Evolutionary conservation across 495 filamentous ascomycete species (phyloP).

Genomic region (Neurospora sp.): DNA sequence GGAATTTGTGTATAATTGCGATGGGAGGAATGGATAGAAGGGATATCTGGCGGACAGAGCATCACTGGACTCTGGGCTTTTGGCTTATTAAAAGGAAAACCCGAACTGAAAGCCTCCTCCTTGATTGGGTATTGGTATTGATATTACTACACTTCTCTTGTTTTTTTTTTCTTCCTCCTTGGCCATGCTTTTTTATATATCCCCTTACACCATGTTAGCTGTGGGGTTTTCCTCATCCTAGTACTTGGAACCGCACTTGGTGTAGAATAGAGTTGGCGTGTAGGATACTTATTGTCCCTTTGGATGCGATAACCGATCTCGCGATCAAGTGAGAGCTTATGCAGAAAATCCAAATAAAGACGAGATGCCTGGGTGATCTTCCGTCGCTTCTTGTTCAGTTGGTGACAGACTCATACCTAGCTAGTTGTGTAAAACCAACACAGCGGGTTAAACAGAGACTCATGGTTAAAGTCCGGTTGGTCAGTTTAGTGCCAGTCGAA

Average conservation of each 20-base stretch:
- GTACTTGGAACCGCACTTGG: not conserved
- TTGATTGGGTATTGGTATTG: not conserved
- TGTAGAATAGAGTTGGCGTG: not conserved
- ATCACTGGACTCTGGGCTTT: not conserved
- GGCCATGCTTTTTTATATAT: not conserved
- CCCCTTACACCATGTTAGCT: not conserved
- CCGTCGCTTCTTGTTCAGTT: too few relatives aligned
- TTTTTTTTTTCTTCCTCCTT: not conserved
- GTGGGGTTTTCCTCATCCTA: not conserved
- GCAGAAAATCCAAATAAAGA: too few relatives aligned
- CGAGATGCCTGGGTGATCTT: not conserved
- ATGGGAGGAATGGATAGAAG: not conserved
- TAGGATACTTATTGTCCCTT: not conserved
- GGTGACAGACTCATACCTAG: too few relatives aligned
- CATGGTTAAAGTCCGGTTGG: too few relatives aligned
- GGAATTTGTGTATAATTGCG: not conserved
- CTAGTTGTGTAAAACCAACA: too few relatives aligned
- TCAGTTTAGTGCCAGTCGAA: too few relatives aligned
- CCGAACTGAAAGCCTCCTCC: not conserved
- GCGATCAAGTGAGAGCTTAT: too few relatives aligned
- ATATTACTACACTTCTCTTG: not conserved
- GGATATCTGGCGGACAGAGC: not conserved
- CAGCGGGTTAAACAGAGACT: too few relatives aligned
- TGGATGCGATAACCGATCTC: too few relatives aligned
- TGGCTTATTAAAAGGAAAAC: not conserved